phyloP scores from a whole-genome alignment of 495 filamentous ascomycete genomes.

The Tuber umbilicatum region DNA sequence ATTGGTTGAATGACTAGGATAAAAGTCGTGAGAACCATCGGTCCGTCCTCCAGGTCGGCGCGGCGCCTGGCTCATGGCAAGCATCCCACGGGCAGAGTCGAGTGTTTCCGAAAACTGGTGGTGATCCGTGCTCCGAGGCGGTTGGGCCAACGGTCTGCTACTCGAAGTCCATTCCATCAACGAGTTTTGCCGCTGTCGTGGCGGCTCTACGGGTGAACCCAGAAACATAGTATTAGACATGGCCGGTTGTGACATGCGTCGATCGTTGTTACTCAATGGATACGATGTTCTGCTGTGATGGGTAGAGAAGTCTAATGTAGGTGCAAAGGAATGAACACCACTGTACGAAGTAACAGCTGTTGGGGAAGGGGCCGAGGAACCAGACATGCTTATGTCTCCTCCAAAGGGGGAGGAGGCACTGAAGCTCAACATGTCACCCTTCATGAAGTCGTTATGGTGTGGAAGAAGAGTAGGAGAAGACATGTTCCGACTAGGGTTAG shows the following conservation, averaged over 20 bases:
- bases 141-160: constrained; percentile 31
- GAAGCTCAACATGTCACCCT: constrained; percentile 46
- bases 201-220: constrained; percentile 46
- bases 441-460: constrained; percentile 32
- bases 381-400: constrained; percentile 47
- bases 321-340: constrained; percentile 55
- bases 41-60: constrained; percentile 51
- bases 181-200: constrained; percentile 51
- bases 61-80: constrained; percentile 83
- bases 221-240: constrained; percentile 54
- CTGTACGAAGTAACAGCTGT: constrained; percentile 59
- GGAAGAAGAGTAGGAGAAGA: constrained; percentile 32
- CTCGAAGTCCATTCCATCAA: constrained; percentile 52
- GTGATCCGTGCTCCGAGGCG: constrained; percentile 36
- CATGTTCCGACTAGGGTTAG: constrained; percentile 40
- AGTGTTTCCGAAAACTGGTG: constrained; percentile 46
- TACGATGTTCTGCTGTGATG: constrained; percentile 50
- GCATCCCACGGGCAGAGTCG: constrained; percentile 66
- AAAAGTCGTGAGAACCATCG: constrained; percentile 80
- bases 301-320: constrained; percentile 55
- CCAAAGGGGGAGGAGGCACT: constrained; percentile 47
- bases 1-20: constrained; percentile 83
- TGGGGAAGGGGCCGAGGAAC: constrained; percentile 60
- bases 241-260: constrained; percentile 88
- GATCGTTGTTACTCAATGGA: constrained; percentile 51